Evolutionary conservation across 2,329 filamentous ascomycete genomes (phyloP).

Genomic region (Juglanconis sp.): DNA sequence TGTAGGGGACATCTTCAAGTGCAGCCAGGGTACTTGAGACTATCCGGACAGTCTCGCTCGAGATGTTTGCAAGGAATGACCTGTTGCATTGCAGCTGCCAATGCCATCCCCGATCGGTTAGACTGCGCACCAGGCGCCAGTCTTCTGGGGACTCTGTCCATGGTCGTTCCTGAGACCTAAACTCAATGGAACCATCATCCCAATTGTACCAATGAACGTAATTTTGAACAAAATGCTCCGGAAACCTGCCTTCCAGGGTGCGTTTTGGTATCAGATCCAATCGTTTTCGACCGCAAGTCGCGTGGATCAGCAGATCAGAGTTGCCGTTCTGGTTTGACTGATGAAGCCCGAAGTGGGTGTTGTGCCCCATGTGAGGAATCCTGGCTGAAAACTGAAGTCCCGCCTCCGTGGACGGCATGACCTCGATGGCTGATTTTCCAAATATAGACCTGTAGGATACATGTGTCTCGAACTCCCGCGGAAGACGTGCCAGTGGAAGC

Average conservation of each 20-base stretch:
- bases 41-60: no score
- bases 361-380: slow-evolving; percentile 32
- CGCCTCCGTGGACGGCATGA: slow-evolving; percentile 34
- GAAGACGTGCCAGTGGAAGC: slow-evolving; percentile 43
- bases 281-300: not conserved
- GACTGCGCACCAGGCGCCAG: not conserved
- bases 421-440: slow-evolving; percentile 37
- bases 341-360: not conserved
- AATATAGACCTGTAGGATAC: slow-evolving; percentile 42
- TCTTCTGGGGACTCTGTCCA: slow-evolving; percentile 33
- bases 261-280: slow-evolving; percentile 26
- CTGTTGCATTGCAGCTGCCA: no score
- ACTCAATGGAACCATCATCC: no score
- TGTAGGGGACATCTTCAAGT: no score
- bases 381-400: slow-evolving; percentile 41
- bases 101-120: no score
- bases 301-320: no score
- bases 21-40: no score
- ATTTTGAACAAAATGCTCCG: slow-evolving; percentile 34
- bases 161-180: slow-evolving; percentile 17
- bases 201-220: slow-evolving; percentile 46
- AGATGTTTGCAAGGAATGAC: no score
- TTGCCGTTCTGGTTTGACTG: no score
- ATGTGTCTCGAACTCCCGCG: slow-evolving; percentile 39
- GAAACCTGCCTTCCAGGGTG: slow-evolving; percentile 33